phyloP scores from a whole-genome alignment of 331 rosid species.

The Stylosanthes scabra region DNA sequence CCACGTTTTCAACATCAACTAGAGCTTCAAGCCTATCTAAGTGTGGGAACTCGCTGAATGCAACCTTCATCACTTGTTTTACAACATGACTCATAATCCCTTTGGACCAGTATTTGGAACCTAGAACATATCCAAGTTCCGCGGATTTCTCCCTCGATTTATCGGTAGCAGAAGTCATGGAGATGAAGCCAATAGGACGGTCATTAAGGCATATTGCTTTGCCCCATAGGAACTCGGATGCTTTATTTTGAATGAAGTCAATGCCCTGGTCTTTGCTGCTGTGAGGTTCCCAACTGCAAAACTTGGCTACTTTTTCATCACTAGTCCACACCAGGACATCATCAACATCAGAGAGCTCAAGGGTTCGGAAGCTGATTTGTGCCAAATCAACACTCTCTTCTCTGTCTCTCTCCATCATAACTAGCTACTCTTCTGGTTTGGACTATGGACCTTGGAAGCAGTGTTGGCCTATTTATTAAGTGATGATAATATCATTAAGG shows the following conservation, averaged over 20 bases:
- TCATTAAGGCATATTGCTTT: slow-evolving; percentile 62
- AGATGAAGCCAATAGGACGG: slow-evolving; percentile 62
- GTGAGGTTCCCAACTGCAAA: slow-evolving; percentile 70
- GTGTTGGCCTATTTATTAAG: slow-evolving; percentile 11
- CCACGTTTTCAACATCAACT: slow-evolving; percentile 67
- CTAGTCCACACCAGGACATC: slow-evolving; percentile 66
- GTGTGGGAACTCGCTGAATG: slow-evolving; percentile 51
- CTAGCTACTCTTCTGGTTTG: neutral
- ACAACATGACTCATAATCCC: slow-evolving; percentile 67
- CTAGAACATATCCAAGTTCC: slow-evolving; percentile 68
- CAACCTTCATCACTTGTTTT: slow-evolving; percentile 48
- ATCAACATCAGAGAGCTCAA: slow-evolving; percentile 58
- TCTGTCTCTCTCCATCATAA: slow-evolving; percentile 37
- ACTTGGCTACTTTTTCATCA: slow-evolving; percentile 57
- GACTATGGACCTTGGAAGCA: neutral
- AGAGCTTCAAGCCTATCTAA: slow-evolving; percentile 82
- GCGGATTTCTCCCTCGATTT: slow-evolving; percentile 47
- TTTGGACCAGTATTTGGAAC: slow-evolving; percentile 65
- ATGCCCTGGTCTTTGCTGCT: slow-evolving; percentile 56
- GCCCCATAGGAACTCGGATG: slow-evolving; percentile 49
- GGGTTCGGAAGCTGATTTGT: slow-evolving; percentile 55
- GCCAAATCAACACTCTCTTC: slow-evolving; percentile 31
- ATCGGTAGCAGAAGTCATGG: slow-evolving; percentile 45
- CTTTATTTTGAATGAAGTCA: slow-evolving; percentile 44
- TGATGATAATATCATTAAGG: neutral